Percentiles rank a stretch among this genome's conserved stretches.
These are phyloP conservation scores for Cucumis melo DNA, from an alignment of 306 rosid genomes.

Conservation along the genomic window DNA sequence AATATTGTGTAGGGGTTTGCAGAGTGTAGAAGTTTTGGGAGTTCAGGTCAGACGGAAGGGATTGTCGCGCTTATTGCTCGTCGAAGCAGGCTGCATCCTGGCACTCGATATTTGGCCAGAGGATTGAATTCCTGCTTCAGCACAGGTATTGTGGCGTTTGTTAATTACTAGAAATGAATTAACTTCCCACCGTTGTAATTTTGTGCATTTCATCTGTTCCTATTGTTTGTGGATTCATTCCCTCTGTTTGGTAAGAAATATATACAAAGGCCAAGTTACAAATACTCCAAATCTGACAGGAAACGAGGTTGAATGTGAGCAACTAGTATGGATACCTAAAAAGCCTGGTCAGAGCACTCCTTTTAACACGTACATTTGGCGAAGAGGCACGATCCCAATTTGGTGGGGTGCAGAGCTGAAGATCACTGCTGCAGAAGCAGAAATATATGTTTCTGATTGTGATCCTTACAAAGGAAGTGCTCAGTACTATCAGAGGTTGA, in stretches of 20 bases:
- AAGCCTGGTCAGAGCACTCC: slow-evolving; percentile 79
- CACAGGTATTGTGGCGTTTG: slow-evolving; percentile 48
- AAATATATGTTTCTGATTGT: slow-evolving; percentile 75
- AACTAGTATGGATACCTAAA: slow-evolving; percentile 89
- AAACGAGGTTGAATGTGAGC: slow-evolving; percentile 98
- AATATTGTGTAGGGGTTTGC: slow-evolving; percentile 94
- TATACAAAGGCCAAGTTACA: not conserved
- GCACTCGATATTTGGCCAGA: slow-evolving; percentile 95
- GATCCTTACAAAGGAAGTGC: slow-evolving; percentile 86
- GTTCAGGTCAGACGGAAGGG: slow-evolving; percentile 87
- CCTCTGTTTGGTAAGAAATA: not conserved
- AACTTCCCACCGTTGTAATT: not conserved
- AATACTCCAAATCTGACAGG: slow-evolving; percentile 41
- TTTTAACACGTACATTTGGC: slow-evolving; percentile 76
- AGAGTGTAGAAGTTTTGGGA: slow-evolving; percentile 87
- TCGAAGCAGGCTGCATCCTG: slow-evolving; percentile 97
- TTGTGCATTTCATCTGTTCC: not conserved
- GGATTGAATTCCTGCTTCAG: slow-evolving; percentile 92
- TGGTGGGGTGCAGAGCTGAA: slow-evolving; percentile 99
- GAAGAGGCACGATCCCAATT: slow-evolving; percentile 97
- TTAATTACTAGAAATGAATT: not conserved
- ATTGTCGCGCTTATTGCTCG: slow-evolving; percentile 81
- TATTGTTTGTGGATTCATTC: not conserved
- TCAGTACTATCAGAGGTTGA: slow-evolving; percentile 75
- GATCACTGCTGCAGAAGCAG: slow-evolving; percentile 96